These are phyloP conservation scores for Infundibulicybe gibba DNA, from an alignment of 768 basidiomycete species.

Conservation along the genomic window DNA sequence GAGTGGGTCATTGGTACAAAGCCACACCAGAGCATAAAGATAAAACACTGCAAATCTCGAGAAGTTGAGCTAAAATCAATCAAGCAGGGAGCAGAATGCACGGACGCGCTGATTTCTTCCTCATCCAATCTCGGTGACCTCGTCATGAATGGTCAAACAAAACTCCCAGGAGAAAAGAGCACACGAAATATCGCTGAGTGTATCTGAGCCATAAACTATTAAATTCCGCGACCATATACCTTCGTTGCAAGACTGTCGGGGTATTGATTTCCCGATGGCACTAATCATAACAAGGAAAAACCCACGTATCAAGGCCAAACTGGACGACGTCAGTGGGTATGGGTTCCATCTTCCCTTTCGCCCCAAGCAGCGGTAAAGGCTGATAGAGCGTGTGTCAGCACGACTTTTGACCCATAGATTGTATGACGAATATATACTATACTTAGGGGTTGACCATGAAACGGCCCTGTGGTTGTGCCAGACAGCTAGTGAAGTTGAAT, in stretches of 20 bases:
- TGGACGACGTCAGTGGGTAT: neutral
- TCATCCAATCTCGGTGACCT: slow-evolving; percentile 1
- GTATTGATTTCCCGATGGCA: too few species aligned
- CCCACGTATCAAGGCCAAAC: neutral
- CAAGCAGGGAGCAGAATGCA: neutral
- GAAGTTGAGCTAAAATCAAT: neutral
- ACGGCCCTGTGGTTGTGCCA: too few species aligned
- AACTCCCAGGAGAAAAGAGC: neutral
- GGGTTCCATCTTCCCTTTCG: too few species aligned
- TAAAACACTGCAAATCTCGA: neutral
- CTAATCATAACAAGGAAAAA: neutral
- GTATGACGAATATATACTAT: too few species aligned
- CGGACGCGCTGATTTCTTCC: neutral
- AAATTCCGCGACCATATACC: neutral
- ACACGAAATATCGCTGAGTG: neutral
- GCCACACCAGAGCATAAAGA: neutral
- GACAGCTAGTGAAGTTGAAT: too few species aligned
- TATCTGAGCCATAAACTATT: neutral
- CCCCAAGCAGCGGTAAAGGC: too few species aligned
- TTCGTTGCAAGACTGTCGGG: neutral
- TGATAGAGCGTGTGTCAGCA: too few species aligned
- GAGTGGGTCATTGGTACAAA: neutral
- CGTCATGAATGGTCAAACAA: slow-evolving; percentile 1
- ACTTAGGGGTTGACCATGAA: too few species aligned
- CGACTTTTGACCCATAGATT: too few species aligned